Evolutionary conservation across 371 early-diverging fungal species (phyloP), one percentile per base, ranked within the genome.

Genomic region (Agmasoma carcini): DNA sequence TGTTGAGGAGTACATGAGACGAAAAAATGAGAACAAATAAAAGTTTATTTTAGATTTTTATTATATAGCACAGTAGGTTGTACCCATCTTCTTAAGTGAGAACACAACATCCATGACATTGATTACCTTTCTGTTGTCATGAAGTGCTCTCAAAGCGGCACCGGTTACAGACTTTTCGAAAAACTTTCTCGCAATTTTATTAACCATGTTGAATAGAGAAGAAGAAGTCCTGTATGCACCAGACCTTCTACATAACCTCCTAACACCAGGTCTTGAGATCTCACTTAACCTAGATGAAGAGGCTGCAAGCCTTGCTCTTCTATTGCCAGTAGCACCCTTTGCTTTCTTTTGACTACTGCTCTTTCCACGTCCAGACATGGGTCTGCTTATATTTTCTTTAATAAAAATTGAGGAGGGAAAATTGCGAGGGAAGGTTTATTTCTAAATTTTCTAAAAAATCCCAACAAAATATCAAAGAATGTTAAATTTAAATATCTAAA

Each of bases 201-300:
- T 87, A 69, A 93, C 91, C 76, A 93, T 94, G 75, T 90, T 90
- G 79, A 94, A 97, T 78, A 91, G 90, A 59, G 90, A 86, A 58
- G 89, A 90, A 53, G 89, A 88, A 79, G 95, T 90, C 83, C 98
- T 88, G 82, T 92, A 92, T 77, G 93, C 96, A 83, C 98, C 98
- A 74, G 93, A 96, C 85, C 96, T 89, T 75, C 99, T 87, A 49
- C 96, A 96, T 60, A 98, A 89, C 83, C 96, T 88, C 78, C 95
- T 91, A 74, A 96, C 92, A 70, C 96, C 94, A 60, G 96, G 99
- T 83, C 95, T 94, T 73, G 90, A 90, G 72, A 96, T 93, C n/a
- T n/a, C n/a, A n/a, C n/a, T n/a, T n/a, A n/a, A n/a, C 72, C 91
- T 92, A 22, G 59, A 59, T 5, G 57, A 53, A n/a, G n/a, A n/a